These are phyloP conservation scores for Fusarium buxicola DNA, from an alignment of 2,329 filamentous ascomycete species.

Conservation along the genomic window DNA sequence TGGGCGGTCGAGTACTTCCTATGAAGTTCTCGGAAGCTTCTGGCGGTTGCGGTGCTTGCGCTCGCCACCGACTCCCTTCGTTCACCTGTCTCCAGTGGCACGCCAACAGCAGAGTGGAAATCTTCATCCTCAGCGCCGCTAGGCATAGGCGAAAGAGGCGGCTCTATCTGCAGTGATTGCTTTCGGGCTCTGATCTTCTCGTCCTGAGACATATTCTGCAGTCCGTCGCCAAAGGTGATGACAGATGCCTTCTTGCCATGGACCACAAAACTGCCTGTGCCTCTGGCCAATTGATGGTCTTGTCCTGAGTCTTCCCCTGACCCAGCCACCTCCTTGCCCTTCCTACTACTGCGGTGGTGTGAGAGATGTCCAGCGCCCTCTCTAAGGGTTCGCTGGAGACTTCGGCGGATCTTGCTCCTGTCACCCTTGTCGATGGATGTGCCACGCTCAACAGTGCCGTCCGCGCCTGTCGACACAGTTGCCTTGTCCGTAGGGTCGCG, in stretches of 20 bases:
- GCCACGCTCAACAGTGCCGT: constrained; percentile 47
- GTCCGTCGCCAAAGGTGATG: constrained; percentile 94
- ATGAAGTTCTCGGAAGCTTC: constrained; percentile 73
- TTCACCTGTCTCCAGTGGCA: constrained; percentile 57
- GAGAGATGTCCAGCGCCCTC: constrained; percentile 77
- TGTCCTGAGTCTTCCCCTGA: constrained; percentile 55
- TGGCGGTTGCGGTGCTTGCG: constrained; percentile 73
- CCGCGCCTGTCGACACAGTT: constrained; percentile 52
- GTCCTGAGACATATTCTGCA: constrained; percentile 81
- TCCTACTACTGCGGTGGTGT: constrained; percentile 79
- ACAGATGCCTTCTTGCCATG: constrained; percentile 98
- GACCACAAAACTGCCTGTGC: constrained; percentile 90
- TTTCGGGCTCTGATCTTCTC: constrained; percentile 76
- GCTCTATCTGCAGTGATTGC: constrained; percentile 57
- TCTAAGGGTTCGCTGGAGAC: constrained; percentile 88
- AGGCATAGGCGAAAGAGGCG: constrained; percentile 50
- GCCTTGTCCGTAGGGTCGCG: constrained; percentile 50
- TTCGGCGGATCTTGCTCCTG: constrained; percentile 80
- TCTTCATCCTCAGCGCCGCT: constrained; percentile 59
- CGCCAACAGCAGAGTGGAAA: constrained; percentile 63
- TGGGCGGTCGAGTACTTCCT: constrained; percentile 68
- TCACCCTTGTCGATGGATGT: constrained; percentile 61
- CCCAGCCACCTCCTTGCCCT: constrained; percentile 71
- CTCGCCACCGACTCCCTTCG: constrained; percentile 73
- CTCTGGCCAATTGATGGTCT: constrained; percentile 79